A percentile compares a stretch with the other conserved stretches of the same genome.
Conservation (phyloP, 192 early-diverging fungal species). For the Backusella luteola region DNA sequence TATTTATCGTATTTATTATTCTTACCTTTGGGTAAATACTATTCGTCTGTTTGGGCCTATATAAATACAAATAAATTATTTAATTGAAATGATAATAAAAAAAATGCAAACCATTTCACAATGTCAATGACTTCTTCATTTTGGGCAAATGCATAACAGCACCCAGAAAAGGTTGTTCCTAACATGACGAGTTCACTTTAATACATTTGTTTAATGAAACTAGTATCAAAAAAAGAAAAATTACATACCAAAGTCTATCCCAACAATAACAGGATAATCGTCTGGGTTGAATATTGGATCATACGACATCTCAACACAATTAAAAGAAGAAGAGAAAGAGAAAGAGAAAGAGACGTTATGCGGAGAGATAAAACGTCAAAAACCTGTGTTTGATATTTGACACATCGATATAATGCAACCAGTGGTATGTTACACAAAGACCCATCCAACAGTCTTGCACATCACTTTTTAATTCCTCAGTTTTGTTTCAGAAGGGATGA, state of each 20-base stretch:
- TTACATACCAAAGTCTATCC: background rate
- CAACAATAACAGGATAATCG: background rate
- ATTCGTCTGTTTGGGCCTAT: conserved; percentile 26
- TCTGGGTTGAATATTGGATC: background rate
- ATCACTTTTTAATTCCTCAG: background rate
- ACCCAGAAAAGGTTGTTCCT: conserved; percentile 51
- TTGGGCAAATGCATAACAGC: conserved; percentile 51
- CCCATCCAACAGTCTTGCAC: background rate
- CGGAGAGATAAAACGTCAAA: background rate
- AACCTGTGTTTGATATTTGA: conserved; percentile 1
- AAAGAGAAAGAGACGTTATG: background rate
- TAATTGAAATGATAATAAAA: conserved; percentile 12
- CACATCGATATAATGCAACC: background rate
- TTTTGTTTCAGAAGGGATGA: background rate
- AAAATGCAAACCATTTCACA: conserved; percentile 40
- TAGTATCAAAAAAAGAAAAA: background rate
- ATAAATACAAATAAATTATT: conserved; percentile 29
- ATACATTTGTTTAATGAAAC: background rate
- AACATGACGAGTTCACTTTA: background rate
- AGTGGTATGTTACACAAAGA: background rate
- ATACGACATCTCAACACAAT: background rate
- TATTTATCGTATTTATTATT: background rate
- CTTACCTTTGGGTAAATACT: conserved; percentile 32
- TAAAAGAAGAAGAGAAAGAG: background rate
- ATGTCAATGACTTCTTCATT: conserved; percentile 53